Conservation (phyloP, 192 early-diverging fungal species). For the Coemansia sp. region DNA sequence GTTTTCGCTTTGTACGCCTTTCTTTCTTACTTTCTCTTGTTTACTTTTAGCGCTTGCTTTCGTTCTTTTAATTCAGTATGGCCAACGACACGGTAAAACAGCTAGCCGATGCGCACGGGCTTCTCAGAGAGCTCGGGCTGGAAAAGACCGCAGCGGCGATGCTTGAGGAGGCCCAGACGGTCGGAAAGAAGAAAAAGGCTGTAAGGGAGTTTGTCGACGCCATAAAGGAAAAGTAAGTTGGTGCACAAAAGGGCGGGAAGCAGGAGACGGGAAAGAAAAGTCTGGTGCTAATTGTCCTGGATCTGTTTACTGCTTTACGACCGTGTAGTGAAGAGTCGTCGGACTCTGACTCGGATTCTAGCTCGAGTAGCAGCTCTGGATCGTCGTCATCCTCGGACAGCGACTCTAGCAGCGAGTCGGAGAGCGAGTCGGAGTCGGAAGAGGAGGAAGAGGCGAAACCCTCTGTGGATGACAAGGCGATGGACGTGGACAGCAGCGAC, state of each 20-base stretch:
- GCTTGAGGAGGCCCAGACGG: slow-evolving; percentile 15
- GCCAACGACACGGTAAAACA: slow-evolving; percentile 11
- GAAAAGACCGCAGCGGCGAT: slow-evolving; percentile 21
- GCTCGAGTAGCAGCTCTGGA: slow-evolving; percentile 7
- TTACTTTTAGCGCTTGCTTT: not conserved
- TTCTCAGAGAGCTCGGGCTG: slow-evolving; percentile 25
- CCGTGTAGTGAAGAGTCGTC: slow-evolving; percentile 4
- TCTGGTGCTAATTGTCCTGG: not conserved
- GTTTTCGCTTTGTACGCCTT: slow-evolving; percentile 12
- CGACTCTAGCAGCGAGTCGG: slow-evolving; percentile 5
- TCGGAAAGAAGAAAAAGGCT: slow-evolving; percentile 5
- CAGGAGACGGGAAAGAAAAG: not conserved
- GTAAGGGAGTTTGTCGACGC: slow-evolving; percentile 10
- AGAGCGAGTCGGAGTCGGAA: slow-evolving; percentile 10
- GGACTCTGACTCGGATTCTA: slow-evolving; percentile 10
- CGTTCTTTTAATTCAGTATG: slow-evolving; percentile 11
- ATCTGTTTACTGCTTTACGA: not conserved
- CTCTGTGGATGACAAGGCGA: not conserved
- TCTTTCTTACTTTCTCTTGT: slow-evolving; percentile 7
- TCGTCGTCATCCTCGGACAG: not conserved
- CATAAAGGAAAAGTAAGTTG: slow-evolving; percentile 10
- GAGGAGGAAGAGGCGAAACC: not conserved
- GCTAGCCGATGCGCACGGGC: slow-evolving; percentile 17
- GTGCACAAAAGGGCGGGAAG: not conserved
- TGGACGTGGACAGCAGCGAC: slow-evolving; percentile 2